Base-by-base conservation (phyloP, 108 stramenopile genomes). In the Cyclotella choctawhatcheeana region DNA sequence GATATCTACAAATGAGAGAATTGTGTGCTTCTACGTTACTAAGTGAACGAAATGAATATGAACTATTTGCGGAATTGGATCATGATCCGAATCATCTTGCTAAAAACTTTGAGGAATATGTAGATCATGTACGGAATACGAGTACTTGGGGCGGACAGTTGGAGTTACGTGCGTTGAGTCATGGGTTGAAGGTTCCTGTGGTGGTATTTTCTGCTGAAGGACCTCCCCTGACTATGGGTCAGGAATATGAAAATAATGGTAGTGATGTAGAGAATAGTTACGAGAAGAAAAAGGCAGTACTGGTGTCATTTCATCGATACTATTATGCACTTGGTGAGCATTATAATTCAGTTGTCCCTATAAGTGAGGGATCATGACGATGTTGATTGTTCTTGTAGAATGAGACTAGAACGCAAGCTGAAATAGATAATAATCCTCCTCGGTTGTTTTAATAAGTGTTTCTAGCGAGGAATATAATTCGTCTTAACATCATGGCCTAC, bases 261-360 rank as follows among this genome's bases (percentile, higher is more conserved):
- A 21, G 62, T 54, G 64, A 73, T 53, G 69, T 63, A 12, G 74
- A 29, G 22, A 50, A 63, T 5, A 68, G 71, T 10, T 74, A 71
- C 22, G 83, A 64, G 20, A 48, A 55, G 40, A 86, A 89, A 17
- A 61, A 77, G 44, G 76, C 73, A 5, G 84, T 99, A 34, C 68
- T 75, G 20, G 66, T 99, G 25, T 86, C 93, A 27, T 99, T 95
- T 85, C 98, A 99, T 80, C 81, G 92, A 58, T 89, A 99, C 74
- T 99, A 97, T 69, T 98, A 97, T 84, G 94, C 97, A 20, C 77
- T 99, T 55, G 98, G 98, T 21, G 97, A 97, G 79, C 98, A 99
- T 79, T 99, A 99, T 86, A 99, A 99, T 84, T 93, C 91, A 45
- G 94, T 97, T 6, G 59, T 60, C n/a, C 59, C 59, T 60, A 1